A percentile compares a stretch with the other conserved stretches of the same genome.
phyloP scores from a whole-genome alignment of 495 filamentous ascomycete genomes.

The Amniculicola lignicola region DNA sequence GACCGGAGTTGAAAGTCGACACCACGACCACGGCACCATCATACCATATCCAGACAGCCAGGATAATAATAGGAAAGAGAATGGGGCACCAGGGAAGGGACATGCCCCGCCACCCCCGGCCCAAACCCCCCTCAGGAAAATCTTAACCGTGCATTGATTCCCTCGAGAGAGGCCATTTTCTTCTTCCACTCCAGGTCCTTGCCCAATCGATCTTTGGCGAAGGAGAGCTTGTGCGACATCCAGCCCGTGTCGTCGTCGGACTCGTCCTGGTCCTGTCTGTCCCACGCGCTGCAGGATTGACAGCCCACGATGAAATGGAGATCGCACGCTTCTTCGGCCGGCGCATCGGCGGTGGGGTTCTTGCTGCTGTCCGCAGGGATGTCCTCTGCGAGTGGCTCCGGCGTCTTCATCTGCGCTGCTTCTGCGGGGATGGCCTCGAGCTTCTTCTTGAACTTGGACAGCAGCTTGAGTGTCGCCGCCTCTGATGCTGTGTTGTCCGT shows the following conservation, averaged over 20 bases:
- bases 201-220: conserved; percentile 83
- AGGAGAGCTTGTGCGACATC: conserved; percentile 72
- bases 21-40: too few relatives aligned
- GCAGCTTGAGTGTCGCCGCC: conserved; percentile 58
- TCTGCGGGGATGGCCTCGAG: conserved; percentile 52
- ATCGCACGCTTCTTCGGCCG: conserved; percentile 28
- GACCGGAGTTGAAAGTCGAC: too few relatives aligned
- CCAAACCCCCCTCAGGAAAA: too few relatives aligned
- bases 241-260: conserved; percentile 61
- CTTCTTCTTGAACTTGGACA: conserved; percentile 75
- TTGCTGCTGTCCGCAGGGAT: conserved; percentile 27
- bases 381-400: conserved; percentile 31
- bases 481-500: conserved; percentile 52
- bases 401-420: conserved; percentile 34
- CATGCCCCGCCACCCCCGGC: too few relatives aligned
- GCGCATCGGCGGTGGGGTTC: conserved; percentile 29
- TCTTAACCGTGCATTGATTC: too few relatives aligned
- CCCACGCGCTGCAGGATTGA: conserved; percentile 83
- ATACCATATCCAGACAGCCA: too few relatives aligned
- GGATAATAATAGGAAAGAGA: too few relatives aligned
- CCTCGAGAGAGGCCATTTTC: too few relatives aligned
- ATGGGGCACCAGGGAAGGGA: too few relatives aligned
- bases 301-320: conserved; percentile 69
- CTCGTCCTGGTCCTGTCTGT: conserved; percentile 46
- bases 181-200: conserved; percentile 90